These are phyloP conservation scores for Suillus subaureus DNA, from an alignment of 768 basidiomycete species.

Conservation along the genomic window DNA sequence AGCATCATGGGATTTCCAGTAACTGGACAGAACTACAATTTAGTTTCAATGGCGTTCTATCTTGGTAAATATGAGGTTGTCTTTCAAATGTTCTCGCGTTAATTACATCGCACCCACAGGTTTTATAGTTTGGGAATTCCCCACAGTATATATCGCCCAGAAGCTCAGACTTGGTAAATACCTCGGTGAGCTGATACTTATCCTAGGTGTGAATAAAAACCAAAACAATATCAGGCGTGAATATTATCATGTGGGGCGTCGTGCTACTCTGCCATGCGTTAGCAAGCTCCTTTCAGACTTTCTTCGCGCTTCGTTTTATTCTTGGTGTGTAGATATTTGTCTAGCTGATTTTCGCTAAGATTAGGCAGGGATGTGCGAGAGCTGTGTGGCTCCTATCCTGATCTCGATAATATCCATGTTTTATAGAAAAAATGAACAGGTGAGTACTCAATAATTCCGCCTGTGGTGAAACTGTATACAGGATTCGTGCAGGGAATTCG, in stretches of 20 bases:
- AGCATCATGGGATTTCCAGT: conserved; percentile 36
- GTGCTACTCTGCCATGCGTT: conserved; percentile 38
- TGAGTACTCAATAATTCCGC: conserved; percentile 5
- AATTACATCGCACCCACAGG: conserved; percentile 18
- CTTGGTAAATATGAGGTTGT: conserved; percentile 38
- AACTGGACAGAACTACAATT: conserved; percentile 51
- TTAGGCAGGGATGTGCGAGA: conserved; percentile 39
- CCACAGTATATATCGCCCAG: conserved; percentile 42
- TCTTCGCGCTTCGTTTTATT: conserved; percentile 42
- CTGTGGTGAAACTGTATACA: not conserved
- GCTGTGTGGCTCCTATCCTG: conserved; percentile 41
- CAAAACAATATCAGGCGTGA: conserved; percentile 25
- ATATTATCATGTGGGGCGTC: conserved; percentile 43
- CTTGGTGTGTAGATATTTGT: conserved; percentile 27
- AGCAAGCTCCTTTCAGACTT: conserved; percentile 35
- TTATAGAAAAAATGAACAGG: conserved; percentile 44
- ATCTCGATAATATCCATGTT: conserved; percentile 42
- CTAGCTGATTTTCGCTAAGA: not conserved
- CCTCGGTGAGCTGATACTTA: conserved; percentile 29
- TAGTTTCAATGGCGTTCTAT: conserved; percentile 63
- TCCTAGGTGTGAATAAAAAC: not conserved
- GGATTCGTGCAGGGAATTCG: conserved; percentile 26
- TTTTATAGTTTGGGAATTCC: conserved; percentile 41
- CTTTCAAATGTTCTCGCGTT: not conserved
- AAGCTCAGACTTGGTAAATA: conserved; percentile 40